Evolutionary conservation across 2,329 filamentous ascomycete species (phyloP).

Genomic region (Nigrospora osmanthi): DNA sequence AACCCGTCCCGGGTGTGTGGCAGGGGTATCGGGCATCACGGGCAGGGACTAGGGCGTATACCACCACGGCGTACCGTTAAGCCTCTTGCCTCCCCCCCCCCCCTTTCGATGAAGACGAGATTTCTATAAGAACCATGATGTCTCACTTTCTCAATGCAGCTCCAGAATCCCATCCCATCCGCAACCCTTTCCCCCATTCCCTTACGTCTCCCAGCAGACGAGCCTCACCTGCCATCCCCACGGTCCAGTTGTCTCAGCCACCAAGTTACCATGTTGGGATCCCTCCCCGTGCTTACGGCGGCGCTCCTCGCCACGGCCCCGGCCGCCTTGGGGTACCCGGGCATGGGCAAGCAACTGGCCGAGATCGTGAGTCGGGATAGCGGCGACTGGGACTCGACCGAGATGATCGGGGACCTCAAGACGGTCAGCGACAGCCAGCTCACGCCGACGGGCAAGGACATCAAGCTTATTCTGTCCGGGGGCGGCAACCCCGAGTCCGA

Average conservation of each 20-base stretch:
- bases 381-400: conserved; percentile 10
- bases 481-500: conserved; percentile 14
- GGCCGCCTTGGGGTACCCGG: conserved; percentile 3
- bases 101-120: too few species aligned
- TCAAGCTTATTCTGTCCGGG: conserved; percentile 28
- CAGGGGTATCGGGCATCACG: too few species aligned
- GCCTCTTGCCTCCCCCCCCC: too few species aligned
- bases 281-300: background rate
- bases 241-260: too few species aligned
- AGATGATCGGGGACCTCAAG: conserved; percentile 29
- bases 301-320: conserved; percentile 1
- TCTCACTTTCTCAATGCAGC: background rate
- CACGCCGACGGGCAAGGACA: conserved; percentile 23
- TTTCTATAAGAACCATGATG: background rate
- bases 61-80: too few species aligned
- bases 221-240: too few species aligned
- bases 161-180: background rate
- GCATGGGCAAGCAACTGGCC: conserved; percentile 4
- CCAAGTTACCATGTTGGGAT: background rate
- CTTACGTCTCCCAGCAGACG: background rate
- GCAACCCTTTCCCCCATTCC: background rate
- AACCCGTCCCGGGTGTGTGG: too few species aligned
- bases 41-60: too few species aligned
- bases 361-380: conserved; percentile 2
- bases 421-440: conserved; percentile 20